phyloP scores from a whole-genome alignment of 2,329 filamentous ascomycete species.

The Pseudophaeomoniella oleicola region DNA sequence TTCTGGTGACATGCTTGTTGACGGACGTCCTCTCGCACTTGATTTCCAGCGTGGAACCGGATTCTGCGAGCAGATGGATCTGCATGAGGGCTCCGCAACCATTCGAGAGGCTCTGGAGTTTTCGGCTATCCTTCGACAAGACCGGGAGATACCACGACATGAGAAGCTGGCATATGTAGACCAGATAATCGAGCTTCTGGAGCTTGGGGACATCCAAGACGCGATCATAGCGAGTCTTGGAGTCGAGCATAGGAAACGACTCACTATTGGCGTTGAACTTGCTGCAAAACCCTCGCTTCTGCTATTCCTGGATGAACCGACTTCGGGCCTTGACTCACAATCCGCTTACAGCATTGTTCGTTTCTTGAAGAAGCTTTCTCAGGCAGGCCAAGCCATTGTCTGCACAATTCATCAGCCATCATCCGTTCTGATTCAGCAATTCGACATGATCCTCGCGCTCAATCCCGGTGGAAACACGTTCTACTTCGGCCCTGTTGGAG shows the following conservation, averaged over 20 bases:
- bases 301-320: constrained; percentile 60
- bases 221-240: constrained; percentile 50
- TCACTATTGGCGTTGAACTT: constrained; percentile 61
- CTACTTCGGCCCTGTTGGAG: constrained; percentile 58
- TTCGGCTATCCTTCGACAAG: constrained; percentile 50
- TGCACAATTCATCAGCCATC: constrained; percentile 64
- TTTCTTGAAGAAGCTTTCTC: constrained; percentile 53
- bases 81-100: constrained; percentile 54
- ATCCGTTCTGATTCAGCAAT: constrained; percentile 54
- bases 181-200: constrained; percentile 50
- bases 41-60: constrained; percentile 57
- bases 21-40: constrained; percentile 44
- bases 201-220: constrained; percentile 51
- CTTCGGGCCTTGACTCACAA: constrained; percentile 55
- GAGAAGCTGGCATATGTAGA: constrained; percentile 56
- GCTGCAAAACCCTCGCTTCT: constrained; percentile 54
- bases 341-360: constrained; percentile 53
- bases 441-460: constrained; percentile 58
- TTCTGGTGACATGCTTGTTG: constrained; percentile 57
- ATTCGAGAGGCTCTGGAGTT: constrained; percentile 57
- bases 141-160: constrained; percentile 34
- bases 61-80: constrained; percentile 58
- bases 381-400: constrained; percentile 55
- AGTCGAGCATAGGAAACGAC: constrained; percentile 55
- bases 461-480: constrained; percentile 56